Evolutionary conservation across 177 flowering plant genomes (phyloP).

Genomic region (Vitis hybrid): DNA sequence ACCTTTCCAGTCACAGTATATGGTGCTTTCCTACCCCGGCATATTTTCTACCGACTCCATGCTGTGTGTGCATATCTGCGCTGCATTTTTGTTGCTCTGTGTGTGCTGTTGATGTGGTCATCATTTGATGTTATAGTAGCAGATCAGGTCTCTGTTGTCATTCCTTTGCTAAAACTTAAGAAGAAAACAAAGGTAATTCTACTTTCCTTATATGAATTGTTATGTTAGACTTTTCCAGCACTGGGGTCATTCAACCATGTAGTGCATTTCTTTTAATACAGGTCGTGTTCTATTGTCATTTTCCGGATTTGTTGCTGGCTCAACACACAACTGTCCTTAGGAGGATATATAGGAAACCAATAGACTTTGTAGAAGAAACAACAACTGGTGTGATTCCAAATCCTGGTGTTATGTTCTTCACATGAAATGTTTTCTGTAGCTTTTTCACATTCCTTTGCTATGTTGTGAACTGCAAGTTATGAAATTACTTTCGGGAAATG

Average conservation of each 20-base stretch:
- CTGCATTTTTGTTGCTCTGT: constrained; percentile 88
- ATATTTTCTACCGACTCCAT: constrained; percentile 85
- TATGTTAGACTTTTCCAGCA: not conserved
- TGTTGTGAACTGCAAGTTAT: not conserved
- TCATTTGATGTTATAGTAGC: constrained; percentile 79
- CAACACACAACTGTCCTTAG: constrained; percentile 75
- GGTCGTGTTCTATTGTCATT: constrained; percentile 97
- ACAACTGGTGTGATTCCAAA: constrained; percentile 66
- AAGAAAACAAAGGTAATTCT: constrained; percentile 62
- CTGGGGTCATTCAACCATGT: not conserved
- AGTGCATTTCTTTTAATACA: constrained; percentile 20
- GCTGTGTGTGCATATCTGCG: constrained; percentile 92
- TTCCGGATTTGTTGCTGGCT: constrained; percentile 88
- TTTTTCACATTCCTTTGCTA: not conserved
- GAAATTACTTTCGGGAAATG: constrained; percentile 4
- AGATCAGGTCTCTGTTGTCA: constrained; percentile 89
- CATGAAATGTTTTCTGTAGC: not conserved
- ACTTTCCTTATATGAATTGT: not conserved
- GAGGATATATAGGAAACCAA: constrained; percentile 80
- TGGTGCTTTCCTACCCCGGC: constrained; percentile 89
- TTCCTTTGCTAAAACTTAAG: constrained; percentile 77
- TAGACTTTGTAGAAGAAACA: constrained; percentile 72
- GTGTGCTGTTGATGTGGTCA: constrained; percentile 71
- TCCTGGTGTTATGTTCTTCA: not conserved
- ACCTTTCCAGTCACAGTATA: constrained; percentile 82